Base-by-base conservation (phyloP, 306 rosid species). In the Citrullus amarus region DNA sequence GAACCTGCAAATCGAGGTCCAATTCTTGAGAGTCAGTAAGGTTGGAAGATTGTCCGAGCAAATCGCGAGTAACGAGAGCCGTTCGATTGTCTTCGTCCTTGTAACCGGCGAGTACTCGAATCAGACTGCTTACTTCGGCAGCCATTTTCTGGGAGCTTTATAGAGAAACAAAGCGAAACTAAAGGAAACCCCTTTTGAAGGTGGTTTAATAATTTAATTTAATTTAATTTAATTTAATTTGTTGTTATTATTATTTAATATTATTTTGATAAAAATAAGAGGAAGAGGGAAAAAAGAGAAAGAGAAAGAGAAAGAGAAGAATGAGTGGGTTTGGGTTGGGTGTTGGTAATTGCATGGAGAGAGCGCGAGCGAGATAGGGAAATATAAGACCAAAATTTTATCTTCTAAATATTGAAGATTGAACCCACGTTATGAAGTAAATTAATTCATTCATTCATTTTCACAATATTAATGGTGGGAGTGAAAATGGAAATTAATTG, bases 1-100 rank as follows among this genome's bases (percentile, higher is more conserved):
- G 99, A 51, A 96, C 99, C 88, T 92, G 96, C 74, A 90, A 85
- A 51, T 96, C 99, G 78, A 96, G 99, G 96, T 92, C 99, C 83
- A 96, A 81, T 87, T 96, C 99, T 80, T 90, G 96, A 46, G 97
- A 83, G 58, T 91, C 97, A 62, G 81, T 80, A 2, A 84, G 76
- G 72, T 76, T 82, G 30, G 87, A 51, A 57, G 95, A 88, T 39
- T 91, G 96, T 56, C 98, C 98, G 48, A 96, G 93, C 72, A 96
- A 77, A 85, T 96, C 98, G 13, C 90, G 77, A 28, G 98, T 96
- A 79, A 92, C 90, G 82, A 84, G 91, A 86, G 91, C 87, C 92
- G 97, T 80, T 13, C 93, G 96, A 84, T 85, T 89, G 54, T 92
- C 86, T 44, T 96, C 93, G 15, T 92, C 97, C 78, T 88, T 88